A percentile compares a stretch with the other conserved stretches of the same genome.
Evolutionary conservation across 192 early-diverging fungal genomes (phyloP).

Genomic region (Backusella circina): DNA sequence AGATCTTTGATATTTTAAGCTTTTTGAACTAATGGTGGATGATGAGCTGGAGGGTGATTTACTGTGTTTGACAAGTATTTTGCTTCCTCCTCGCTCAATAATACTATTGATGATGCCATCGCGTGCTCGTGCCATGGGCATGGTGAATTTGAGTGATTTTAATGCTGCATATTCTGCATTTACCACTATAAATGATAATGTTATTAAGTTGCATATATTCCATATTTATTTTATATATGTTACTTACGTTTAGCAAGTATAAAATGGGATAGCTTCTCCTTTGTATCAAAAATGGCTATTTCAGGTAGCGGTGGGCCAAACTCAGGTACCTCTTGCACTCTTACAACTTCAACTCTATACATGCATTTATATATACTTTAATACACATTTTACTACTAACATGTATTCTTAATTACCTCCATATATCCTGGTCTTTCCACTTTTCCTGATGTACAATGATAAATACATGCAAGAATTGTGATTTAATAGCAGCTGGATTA

Average conservation of each 20-base stretch:
- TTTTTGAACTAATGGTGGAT: not conserved
- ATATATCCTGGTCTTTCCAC: conserved; percentile 9
- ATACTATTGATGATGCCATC: conserved; percentile 44
- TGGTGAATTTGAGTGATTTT: conserved; percentile 47
- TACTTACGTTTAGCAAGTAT: conserved; percentile 35
- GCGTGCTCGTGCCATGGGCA: conserved; percentile 44
- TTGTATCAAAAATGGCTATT: conserved; percentile 37
- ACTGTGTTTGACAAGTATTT: conserved; percentile 3
- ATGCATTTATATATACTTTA: not conserved
- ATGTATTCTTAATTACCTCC: not conserved
- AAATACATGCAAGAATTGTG: conserved; percentile 57
- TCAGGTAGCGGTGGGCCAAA: conserved; percentile 51
- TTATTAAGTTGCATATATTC: not conserved
- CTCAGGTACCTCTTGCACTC: conserved; percentile 43
- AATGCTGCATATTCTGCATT: conserved; percentile 56
- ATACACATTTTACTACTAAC: too few relatives aligned
- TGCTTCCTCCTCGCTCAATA: conserved; percentile 35
- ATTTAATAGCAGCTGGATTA: conserved; percentile 50
- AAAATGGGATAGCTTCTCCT: conserved; percentile 34
- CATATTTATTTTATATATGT: not conserved
- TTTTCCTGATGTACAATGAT: conserved; percentile 43
- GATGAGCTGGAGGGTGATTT: not conserved
- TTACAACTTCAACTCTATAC: conserved; percentile 26
- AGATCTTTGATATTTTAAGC: not conserved
- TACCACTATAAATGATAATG: conserved; percentile 34